These are phyloP conservation scores for Cruciata laevipes DNA, from an alignment of 257 asterid species.

Conservation along the genomic window DNA sequence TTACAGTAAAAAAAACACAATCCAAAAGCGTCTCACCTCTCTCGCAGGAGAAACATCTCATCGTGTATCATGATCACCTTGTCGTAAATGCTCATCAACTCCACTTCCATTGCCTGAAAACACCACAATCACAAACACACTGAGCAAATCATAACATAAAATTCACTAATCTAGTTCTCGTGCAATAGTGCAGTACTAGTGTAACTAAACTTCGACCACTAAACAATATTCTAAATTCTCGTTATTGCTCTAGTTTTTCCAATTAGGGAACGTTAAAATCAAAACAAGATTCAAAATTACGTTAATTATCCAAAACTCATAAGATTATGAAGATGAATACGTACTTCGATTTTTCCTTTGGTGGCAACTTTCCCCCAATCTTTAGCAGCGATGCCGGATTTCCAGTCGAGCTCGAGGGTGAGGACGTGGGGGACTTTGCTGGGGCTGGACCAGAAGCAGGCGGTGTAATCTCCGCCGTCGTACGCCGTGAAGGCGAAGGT, in stretches of 20 bases:
- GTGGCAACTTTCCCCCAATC: slow-evolving; percentile 7
- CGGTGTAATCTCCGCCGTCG: slow-evolving; percentile 6
- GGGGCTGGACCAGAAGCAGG: background rate
- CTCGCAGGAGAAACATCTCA: slow-evolving; percentile 23
- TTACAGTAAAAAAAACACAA: too few relatives aligned
- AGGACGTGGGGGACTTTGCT: background rate
- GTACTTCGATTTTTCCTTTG: slow-evolving; percentile 1
- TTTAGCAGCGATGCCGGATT: background rate
- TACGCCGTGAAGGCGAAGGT: slow-evolving; percentile 4
- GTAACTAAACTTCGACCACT: too few relatives aligned
- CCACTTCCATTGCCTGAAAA: slow-evolving; percentile 24
- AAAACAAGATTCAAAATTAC: background rate
- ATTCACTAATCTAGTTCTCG: too few relatives aligned
- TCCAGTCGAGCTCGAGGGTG: slow-evolving; percentile 1
- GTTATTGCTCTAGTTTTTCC: too few relatives aligned
- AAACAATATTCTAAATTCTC: too few relatives aligned
- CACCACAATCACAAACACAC: background rate
- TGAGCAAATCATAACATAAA: too few relatives aligned
- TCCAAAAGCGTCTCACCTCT: slow-evolving; percentile 5
- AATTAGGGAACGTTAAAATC: too few relatives aligned
- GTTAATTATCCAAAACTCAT: background rate
- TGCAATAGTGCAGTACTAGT: too few relatives aligned
- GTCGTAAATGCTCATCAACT: slow-evolving; percentile 24
- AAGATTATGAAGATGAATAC: background rate
- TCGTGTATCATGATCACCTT: slow-evolving; percentile 22